A percentile compares a stretch with the other conserved stretches of the same genome.
Evolutionary conservation across 495 filamentous ascomycete genomes (phyloP).

Genomic region (Filosporella fistucella): DNA sequence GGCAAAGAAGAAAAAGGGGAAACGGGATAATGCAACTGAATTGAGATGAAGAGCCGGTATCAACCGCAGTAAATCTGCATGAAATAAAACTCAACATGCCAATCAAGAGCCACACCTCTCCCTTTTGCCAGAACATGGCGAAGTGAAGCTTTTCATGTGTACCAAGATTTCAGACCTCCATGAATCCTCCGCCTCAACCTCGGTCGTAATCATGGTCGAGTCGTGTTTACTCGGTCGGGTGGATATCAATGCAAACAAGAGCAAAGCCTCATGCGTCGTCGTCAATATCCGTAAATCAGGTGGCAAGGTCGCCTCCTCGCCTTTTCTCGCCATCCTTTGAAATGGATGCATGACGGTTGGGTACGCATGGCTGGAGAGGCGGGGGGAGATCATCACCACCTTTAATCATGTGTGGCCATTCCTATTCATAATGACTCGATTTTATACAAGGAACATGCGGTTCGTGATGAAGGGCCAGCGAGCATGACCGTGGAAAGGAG

Average conservation of each 20-base stretch:
- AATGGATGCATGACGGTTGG: constrained; percentile 3
- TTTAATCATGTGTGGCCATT: no score
- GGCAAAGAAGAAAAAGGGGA: no score
- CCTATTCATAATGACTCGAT: constrained; percentile 6
- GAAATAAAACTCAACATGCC: no score
- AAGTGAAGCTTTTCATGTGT: no score
- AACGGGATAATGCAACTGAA: no score
- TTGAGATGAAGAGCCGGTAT: no score
- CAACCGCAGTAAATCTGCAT: no score
- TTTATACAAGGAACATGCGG: constrained; percentile 6
- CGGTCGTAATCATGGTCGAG: no score
- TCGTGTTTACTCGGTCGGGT: constrained; percentile 6
- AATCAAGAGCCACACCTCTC: no score
- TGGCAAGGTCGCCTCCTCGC: constrained; percentile 1
- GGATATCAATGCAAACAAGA: not conserved
- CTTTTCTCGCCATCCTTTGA: constrained; percentile 5
- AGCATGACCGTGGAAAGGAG: constrained; percentile 6
- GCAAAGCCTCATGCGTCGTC: constrained; percentile 10
- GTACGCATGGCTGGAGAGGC: constrained; percentile 9
- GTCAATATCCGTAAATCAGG: constrained; percentile 7
- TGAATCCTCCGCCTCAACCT: no score
- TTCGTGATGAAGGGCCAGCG: constrained; percentile 9
- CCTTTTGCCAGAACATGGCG: no score
- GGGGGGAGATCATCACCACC: constrained; percentile 3
- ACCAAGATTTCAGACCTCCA: no score